These are phyloP conservation scores for Oxytropis ochrocephala DNA, from an alignment of 306 rosid genomes.

Conservation along the genomic window DNA sequence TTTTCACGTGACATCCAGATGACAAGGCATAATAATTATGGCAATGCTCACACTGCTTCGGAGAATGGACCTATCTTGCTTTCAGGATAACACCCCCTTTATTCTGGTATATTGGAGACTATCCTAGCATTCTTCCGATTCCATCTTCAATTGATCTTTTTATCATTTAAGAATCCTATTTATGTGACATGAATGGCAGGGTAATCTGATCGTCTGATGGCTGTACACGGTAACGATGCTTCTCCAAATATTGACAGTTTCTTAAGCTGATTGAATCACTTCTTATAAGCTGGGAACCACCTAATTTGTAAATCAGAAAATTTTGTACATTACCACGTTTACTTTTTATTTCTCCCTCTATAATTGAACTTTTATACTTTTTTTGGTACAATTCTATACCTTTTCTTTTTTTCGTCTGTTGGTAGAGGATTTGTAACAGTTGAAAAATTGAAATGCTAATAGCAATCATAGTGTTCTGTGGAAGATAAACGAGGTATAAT, in stretches of 20 bases:
- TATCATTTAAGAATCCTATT: not conserved
- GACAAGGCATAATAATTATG: constrained; percentile 64
- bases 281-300: constrained; percentile 21
- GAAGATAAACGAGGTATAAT: not conserved
- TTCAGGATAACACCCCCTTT: constrained; percentile 28
- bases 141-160: not conserved
- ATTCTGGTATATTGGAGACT: constrained; percentile 3
- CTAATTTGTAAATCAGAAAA: constrained; percentile 32
- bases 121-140: constrained; percentile 7
- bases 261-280: constrained; percentile 16
- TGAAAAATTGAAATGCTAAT: constrained; percentile 20
- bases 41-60: constrained; percentile 57
- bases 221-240: not conserved
- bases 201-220: not conserved
- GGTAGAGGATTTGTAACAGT: constrained; percentile 19
- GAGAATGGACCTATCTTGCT: constrained; percentile 89
- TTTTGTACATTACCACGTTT: constrained; percentile 42
- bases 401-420: not conserved
- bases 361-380: not conserved
- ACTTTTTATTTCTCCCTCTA: not conserved
- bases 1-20: constrained; percentile 83
- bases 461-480: constrained; percentile 15
- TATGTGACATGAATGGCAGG: constrained; percentile 22
- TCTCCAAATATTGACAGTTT: constrained; percentile 12
- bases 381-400: not conserved